phyloP scores from a whole-genome alignment of 2,329 filamentous ascomycete genomes.

The Stagonosporopsis vannaccii region DNA sequence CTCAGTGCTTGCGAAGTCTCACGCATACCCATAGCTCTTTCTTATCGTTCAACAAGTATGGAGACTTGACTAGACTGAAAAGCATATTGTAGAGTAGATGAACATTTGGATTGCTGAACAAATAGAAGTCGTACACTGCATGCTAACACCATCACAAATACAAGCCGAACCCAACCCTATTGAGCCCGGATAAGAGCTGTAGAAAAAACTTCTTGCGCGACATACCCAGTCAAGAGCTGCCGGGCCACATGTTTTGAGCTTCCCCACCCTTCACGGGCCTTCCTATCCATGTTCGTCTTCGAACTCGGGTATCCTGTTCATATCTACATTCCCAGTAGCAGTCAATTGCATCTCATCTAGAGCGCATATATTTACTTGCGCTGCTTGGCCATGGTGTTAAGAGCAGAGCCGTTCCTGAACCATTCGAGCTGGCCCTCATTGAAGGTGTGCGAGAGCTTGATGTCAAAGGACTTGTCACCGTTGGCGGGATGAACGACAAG shows the following conservation, averaged over 20 bases:
- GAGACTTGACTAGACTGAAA: no score
- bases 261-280: slow-evolving; percentile 29
- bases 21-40: no score
- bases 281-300: slow-evolving; percentile 26
- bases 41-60: no score
- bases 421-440: slow-evolving; percentile 98
- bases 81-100: neutral
- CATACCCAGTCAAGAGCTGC: slow-evolving; percentile 24
- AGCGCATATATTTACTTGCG: slow-evolving; percentile 29
- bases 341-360: slow-evolving; percentile 19
- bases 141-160: slow-evolving; percentile 49
- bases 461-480: slow-evolving; percentile 75
- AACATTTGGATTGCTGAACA: slow-evolving; percentile 21
- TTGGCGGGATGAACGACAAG: slow-evolving; percentile 92
- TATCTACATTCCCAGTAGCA: slow-evolving; percentile 47
- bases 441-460: slow-evolving; percentile 93
- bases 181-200: slow-evolving; percentile 37
- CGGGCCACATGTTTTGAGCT: slow-evolving; percentile 27
- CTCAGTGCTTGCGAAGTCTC: no score
- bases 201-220: slow-evolving; percentile 37
- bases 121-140: slow-evolving; percentile 46
- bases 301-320: slow-evolving; percentile 32
- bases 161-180: slow-evolving; percentile 43
- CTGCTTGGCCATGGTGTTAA: slow-evolving; percentile 97
- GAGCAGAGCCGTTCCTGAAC: slow-evolving; percentile 97